phyloP scores from a whole-genome alignment of 225 moss, liverwort and hornwort genomes.

The Climacium dendroides region DNA sequence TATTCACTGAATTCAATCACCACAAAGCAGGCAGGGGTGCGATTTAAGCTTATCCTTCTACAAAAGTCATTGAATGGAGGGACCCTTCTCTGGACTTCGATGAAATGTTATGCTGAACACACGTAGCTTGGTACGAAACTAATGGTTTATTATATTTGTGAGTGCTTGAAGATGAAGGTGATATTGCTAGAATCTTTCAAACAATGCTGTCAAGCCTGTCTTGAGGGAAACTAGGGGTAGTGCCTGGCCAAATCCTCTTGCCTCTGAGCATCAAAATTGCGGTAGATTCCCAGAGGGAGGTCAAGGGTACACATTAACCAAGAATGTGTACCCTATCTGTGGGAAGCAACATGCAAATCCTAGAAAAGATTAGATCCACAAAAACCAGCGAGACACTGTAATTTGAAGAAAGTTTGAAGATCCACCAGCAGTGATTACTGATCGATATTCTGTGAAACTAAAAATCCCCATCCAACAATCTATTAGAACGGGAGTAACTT shows the following conservation, averaged over 20 bases:
- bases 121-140: neutral
- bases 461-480: neutral
- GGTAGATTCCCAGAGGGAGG: neutral
- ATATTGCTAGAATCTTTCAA: neutral
- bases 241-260: neutral
- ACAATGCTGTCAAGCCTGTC: neutral
- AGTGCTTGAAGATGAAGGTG: neutral
- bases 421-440: neutral
- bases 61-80: neutral
- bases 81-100: too few species aligned
- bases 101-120: neutral
- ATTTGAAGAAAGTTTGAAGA: neutral
- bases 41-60: neutral
- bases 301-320: neutral
- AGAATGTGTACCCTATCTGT: too few species aligned
- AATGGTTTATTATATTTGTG: neutral
- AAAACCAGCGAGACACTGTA: neutral
- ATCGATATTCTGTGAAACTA: neutral
- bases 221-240: neutral
- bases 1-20: too few species aligned
- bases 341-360: neutral
- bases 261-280: neutral
- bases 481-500: neutral
- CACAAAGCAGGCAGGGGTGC: neutral
- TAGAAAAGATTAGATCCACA: neutral